phyloP scores from a whole-genome alignment of 257 asterid species.

The Rhazya stricta region DNA sequence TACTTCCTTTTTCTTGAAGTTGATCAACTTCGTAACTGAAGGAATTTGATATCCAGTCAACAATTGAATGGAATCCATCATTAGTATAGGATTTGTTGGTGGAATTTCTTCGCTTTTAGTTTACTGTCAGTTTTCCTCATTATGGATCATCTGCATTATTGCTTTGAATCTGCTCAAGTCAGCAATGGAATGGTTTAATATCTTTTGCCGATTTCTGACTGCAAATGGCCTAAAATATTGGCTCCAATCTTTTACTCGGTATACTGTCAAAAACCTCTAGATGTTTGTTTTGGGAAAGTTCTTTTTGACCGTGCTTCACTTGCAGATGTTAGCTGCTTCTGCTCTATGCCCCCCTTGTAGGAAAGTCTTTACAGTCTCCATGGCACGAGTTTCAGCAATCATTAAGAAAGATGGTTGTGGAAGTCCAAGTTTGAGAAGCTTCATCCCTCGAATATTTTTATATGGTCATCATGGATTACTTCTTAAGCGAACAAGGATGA shows the following conservation, averaged over 20 bases:
- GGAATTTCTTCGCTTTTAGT: neutral
- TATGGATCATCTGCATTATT: neutral
- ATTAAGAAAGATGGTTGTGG: neutral
- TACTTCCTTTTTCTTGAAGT: neutral
- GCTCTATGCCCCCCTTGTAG: neutral
- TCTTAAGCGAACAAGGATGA: constrained; percentile 16
- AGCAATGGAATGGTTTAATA: neutral
- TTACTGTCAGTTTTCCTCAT: neutral
- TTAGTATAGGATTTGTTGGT: neutral
- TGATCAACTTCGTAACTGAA: neutral
- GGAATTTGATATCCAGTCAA: constrained; percentile 4
- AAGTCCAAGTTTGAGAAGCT: constrained; percentile 5
- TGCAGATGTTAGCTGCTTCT: constrained; percentile 2
- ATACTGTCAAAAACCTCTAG: neutral
- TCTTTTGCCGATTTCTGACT: neutral
- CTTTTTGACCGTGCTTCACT: constrained; percentile 3
- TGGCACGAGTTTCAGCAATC: constrained; percentile 7
- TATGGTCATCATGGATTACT: constrained; percentile 7
- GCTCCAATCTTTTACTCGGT: neutral
- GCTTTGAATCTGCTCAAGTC: neutral
- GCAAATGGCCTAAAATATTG: neutral
- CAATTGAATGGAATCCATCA: neutral
- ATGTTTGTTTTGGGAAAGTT: neutral
- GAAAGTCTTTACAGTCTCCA: neutral
- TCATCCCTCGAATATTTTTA: constrained; percentile 8